phyloP scores from a whole-genome alignment of 2,329 filamentous ascomycete genomes.

The Paracoccidioides brasiliensis region DNA sequence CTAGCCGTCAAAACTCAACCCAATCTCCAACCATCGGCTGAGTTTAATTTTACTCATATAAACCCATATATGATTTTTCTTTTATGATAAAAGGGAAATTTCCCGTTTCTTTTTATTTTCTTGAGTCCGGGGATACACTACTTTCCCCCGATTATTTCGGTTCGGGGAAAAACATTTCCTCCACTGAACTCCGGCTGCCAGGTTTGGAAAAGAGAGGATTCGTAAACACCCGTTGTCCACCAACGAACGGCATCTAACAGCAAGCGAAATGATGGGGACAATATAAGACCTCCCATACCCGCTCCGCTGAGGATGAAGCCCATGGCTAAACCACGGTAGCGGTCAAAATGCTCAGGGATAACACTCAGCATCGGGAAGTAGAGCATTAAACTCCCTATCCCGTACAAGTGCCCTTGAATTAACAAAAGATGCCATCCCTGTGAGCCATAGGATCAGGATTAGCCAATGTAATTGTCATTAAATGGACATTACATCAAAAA shows the following conservation, averaged over 20 bases:
- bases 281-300: constrained; percentile 27
- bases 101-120: no score
- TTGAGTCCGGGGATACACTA: no score
- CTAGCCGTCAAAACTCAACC: not conserved
- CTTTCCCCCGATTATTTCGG: no score
- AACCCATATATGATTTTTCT: no score
- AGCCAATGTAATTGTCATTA: not conserved
- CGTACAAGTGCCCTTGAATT: constrained; percentile 27
- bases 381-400: constrained; percentile 26
- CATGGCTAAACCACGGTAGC: constrained; percentile 26
- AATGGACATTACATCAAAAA: not conserved
- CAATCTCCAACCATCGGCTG: not conserved
- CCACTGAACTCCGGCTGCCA: not conserved
- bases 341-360: constrained; percentile 28
- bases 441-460: not conserved
- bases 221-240: constrained; percentile 4
- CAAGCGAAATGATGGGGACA: constrained; percentile 17
- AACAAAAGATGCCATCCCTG: constrained; percentile 23
- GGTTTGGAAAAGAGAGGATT: constrained; percentile 4
- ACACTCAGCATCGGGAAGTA: constrained; percentile 30
- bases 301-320: constrained; percentile 27
- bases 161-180: no score
- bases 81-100: no score
- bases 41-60: no score
- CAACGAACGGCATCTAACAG: constrained; percentile 4